Percentiles rank a stretch among this genome's conserved stretches.
Evolutionary conservation across 129 eudicot genomes (phyloP).

Genomic region (Escallonia herrerae): DNA sequence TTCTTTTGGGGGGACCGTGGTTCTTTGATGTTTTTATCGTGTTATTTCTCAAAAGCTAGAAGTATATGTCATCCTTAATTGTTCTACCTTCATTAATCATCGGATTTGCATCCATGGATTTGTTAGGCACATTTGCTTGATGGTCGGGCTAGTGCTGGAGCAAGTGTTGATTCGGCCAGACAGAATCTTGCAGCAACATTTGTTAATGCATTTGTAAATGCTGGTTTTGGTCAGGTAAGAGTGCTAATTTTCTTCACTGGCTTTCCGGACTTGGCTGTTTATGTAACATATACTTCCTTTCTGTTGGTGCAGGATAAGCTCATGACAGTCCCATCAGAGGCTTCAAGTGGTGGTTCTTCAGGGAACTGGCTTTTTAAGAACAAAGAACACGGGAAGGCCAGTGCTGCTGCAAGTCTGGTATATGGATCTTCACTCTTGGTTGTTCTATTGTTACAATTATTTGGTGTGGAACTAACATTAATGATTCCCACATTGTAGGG

Average conservation of each 20-base stretch:
- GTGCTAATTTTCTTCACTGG: too few relatives aligned
- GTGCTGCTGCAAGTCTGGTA: conserved; percentile 99
- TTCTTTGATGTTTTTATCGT: too few relatives aligned
- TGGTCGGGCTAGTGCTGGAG: conserved; percentile 94
- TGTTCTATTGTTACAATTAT: not conserved
- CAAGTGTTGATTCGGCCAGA: conserved; percentile 93
- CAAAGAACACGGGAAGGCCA: conserved; percentile 96
- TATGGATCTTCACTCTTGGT: conserved; percentile 4
- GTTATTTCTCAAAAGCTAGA: too few relatives aligned
- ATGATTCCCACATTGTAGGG: conserved; percentile 39
- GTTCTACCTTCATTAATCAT: not conserved
- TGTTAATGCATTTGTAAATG: conserved; percentile 99
- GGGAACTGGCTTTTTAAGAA: conserved; percentile 95
- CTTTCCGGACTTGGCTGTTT: not conserved
- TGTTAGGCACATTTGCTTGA: conserved; percentile 88
- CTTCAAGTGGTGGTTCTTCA: conserved; percentile 69
- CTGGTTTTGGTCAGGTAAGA: conserved; percentile 97
- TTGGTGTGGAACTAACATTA: not conserved
- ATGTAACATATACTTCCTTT: not conserved
- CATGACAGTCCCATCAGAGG: conserved; percentile 82
- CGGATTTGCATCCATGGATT: not conserved
- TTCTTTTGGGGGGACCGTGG: too few relatives aligned
- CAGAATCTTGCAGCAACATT: conserved; percentile 96
- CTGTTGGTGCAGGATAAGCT: conserved; percentile 65
- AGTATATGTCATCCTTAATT: not conserved